phyloP scores from a whole-genome alignment of 345 rosid species.

The Brassica juncea region DNA sequence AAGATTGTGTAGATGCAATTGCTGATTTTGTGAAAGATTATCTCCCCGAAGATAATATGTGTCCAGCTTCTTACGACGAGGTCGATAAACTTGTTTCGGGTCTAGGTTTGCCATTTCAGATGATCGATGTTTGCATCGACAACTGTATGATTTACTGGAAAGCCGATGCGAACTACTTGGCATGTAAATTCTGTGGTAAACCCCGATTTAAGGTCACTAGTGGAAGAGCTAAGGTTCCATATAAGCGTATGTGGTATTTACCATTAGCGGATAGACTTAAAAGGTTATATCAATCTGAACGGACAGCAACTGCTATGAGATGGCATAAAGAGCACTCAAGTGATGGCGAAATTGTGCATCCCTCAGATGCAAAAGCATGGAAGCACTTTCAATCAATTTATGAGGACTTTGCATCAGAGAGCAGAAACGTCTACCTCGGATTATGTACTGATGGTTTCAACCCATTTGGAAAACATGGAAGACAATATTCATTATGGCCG shows the following conservation, averaged over 20 bases:
- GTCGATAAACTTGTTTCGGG: no score
- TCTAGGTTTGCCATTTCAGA: no score
- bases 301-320: neutral
- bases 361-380: neutral
- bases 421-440: neutral
- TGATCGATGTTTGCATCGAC: neutral
- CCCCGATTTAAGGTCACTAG: neutral
- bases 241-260: neutral
- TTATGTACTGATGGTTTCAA: neutral
- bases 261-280: no score
- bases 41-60: no score
- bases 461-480: neutral
- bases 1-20: no score
- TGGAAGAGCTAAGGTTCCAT: neutral
- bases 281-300: no score
- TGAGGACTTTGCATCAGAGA: neutral
- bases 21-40: no score
- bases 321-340: neutral
- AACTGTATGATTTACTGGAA: neutral
- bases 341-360: no score
- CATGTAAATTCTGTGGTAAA: neutral
- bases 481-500: neutral
- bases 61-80: neutral
- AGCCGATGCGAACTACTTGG: neutral
- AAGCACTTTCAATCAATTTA: neutral